These are phyloP conservation scores for Monosporascus sp. DNA, from an alignment of 2,329 filamentous ascomycete genomes.

Conservation along the genomic window DNA sequence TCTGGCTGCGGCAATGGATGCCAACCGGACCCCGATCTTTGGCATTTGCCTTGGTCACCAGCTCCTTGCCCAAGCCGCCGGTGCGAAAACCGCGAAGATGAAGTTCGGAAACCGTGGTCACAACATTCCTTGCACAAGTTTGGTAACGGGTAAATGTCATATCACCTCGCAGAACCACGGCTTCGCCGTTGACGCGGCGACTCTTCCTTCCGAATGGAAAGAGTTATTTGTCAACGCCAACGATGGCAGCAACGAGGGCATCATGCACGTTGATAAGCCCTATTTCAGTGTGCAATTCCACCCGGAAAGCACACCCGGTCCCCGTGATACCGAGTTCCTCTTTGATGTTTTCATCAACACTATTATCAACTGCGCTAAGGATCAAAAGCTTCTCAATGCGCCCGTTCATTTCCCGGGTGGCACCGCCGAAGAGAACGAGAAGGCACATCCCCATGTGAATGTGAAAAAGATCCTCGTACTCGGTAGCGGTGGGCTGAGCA, in stretches of 20 bases:
- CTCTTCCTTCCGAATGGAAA: slow-evolving; percentile 73
- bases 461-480: slow-evolving; percentile 95
- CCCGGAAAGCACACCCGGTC: slow-evolving; percentile 92
- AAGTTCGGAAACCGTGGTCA: slow-evolving; percentile 98
- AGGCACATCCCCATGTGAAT: slow-evolving; percentile 68
- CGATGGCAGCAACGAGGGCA: slow-evolving; percentile 96
- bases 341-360: slow-evolving; percentile 95
- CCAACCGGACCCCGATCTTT: slow-evolving; percentile 81
- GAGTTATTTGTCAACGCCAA: slow-evolving; percentile 98
- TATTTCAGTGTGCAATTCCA: slow-evolving; percentile 99
- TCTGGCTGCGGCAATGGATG: slow-evolving; percentile 68
- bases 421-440: slow-evolving; percentile 70
- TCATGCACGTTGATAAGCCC: slow-evolving; percentile 76
- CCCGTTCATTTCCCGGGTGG: slow-evolving; percentile 87
- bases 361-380: slow-evolving; percentile 65
- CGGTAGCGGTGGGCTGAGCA: slow-evolving; percentile 90
- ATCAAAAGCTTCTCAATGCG: slow-evolving; percentile 59
- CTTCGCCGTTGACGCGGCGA: slow-evolving; percentile 80
- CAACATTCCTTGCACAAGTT: slow-evolving; percentile 96
- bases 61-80: slow-evolving; percentile 80
- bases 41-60: slow-evolving; percentile 97
- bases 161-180: slow-evolving; percentile 99
- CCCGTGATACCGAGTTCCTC: slow-evolving; percentile 90
- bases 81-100: slow-evolving; percentile 87
- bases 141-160: slow-evolving; percentile 93